Percentiles rank a stretch among this genome's conserved stretches.
Conservation (phyloP, 1,139 yeast species). For the Candida dubliniensis region DNA sequence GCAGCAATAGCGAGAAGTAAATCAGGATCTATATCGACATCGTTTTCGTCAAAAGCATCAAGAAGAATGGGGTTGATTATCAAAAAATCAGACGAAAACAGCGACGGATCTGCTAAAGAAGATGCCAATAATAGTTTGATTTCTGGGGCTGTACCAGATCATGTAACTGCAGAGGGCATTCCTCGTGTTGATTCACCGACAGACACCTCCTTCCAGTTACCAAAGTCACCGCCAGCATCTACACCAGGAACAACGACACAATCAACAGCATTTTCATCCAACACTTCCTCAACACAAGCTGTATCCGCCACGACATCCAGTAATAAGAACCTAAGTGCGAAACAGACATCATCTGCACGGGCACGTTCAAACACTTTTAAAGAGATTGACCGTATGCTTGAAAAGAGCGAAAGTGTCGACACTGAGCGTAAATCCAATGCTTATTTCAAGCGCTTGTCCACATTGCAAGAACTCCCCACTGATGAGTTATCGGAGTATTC, state of each 20-base stretch:
- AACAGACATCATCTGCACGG: conserved; percentile 16
- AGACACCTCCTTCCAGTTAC: conserved; percentile 25
- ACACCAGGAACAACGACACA: conserved; percentile 10
- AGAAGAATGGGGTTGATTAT: conserved; percentile 69
- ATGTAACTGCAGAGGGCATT: neutral
- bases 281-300: conserved; percentile 1
- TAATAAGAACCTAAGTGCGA: conserved; percentile 5
- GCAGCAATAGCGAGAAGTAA: conserved; percentile 1
- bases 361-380: conserved; percentile 39
- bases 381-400: conserved; percentile 42
- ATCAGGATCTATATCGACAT: conserved; percentile 24
- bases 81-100: conserved; percentile 36
- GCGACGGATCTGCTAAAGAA: neutral
- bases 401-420: conserved; percentile 41
- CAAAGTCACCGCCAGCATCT: conserved; percentile 18
- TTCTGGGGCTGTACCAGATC: neutral
- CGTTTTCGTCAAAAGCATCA: conserved; percentile 53
- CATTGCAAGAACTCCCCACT: conserved; percentile 59
- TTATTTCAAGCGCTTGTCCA: conserved; percentile 68
- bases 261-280: conserved; percentile 10
- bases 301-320: conserved; percentile 1
- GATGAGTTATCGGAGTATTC: conserved; percentile 22
- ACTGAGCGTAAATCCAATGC: conserved; percentile 59
- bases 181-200: conserved; percentile 21
- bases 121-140: neutral